These are phyloP conservation scores for Hygrocybe punicea DNA, from an alignment of 768 basidiomycete genomes.

Conservation along the genomic window DNA sequence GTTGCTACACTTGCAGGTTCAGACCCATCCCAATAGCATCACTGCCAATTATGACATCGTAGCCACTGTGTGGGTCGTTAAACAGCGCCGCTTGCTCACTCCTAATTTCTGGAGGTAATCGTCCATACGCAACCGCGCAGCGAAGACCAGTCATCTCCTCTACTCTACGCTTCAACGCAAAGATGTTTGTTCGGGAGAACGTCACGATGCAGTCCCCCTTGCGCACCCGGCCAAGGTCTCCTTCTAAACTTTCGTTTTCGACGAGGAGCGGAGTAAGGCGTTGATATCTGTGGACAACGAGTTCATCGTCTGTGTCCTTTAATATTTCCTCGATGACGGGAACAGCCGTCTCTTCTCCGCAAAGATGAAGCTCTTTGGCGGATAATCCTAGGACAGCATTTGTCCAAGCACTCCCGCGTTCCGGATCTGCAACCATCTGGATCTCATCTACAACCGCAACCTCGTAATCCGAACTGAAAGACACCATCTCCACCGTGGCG, in stretches of 20 bases:
- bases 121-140: conserved; percentile 92
- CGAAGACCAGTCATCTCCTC: conserved; percentile 69
- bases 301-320: conserved; percentile 75
- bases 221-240: conserved; percentile 56
- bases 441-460: conserved; percentile 97
- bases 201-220: conserved; percentile 91
- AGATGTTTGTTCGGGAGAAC: conserved; percentile 75
- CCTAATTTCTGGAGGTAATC: conserved; percentile 85
- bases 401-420: conserved; percentile 83
- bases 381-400: conserved; percentile 68
- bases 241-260: conserved; percentile 58
- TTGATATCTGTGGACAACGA: conserved; percentile 77
- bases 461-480: conserved; percentile 44
- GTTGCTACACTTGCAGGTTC: conserved; percentile 76
- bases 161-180: conserved; percentile 66
- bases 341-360: conserved; percentile 91
- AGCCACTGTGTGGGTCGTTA: conserved; percentile 79
- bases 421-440: conserved; percentile 82
- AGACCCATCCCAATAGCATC: conserved; percentile 98
- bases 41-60: conserved; percentile 87
- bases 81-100: conserved; percentile 91
- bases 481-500: conserved; percentile 94
- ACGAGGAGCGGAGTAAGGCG: conserved; percentile 83
- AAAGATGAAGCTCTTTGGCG: conserved; percentile 86
- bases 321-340: conserved; percentile 70